Conservation (phyloP, 352 stramenopile genomes). For the Globisporangium heterothallicum region DNA sequence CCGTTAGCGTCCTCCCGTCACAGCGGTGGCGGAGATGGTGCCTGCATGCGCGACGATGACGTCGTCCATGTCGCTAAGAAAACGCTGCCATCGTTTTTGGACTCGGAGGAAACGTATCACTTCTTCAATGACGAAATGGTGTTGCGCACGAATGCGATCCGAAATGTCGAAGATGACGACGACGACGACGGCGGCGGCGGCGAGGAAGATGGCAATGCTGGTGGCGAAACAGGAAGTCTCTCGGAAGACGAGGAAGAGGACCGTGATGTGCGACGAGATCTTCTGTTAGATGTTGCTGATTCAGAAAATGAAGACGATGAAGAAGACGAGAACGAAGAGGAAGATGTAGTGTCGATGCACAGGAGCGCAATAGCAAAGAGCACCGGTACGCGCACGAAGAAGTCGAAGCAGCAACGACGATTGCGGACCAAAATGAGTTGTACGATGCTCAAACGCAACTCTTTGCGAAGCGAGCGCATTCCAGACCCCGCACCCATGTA, state of each 20-base stretch:
- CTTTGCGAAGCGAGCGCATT: conserved; percentile 14
- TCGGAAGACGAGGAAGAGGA: conserved; percentile 27
- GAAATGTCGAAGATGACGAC: conserved; percentile 20
- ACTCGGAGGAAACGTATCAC: conserved; percentile 57
- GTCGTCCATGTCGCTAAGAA: neutral
- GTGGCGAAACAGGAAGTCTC: too few species aligned
- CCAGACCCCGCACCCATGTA: conserved; percentile 21
- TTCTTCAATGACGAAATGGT: conserved; percentile 66
- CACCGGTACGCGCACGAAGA: conserved; percentile 5
- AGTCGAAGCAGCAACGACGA: neutral
- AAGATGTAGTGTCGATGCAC: conserved; percentile 1
- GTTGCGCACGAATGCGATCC: conserved; percentile 55
- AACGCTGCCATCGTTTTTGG: conserved; percentile 23
- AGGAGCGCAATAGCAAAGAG: conserved; percentile 1
- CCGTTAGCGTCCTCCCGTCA: neutral
- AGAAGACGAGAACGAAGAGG: conserved; percentile 14
- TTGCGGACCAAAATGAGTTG: conserved; percentile 1
- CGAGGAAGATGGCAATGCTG: too few species aligned
- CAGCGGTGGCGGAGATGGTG: too few species aligned
- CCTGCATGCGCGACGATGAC: conserved; percentile 3
- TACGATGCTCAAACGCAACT: conserved; percentile 12
- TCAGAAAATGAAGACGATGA: conserved; percentile 17
- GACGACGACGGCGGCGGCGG: conserved; percentile 9
- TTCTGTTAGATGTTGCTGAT: conserved; percentile 14
- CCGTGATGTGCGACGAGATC: too few species aligned